Percentiles rank a stretch among this genome's conserved stretches.
Evolutionary conservation across 305 asterid species (phyloP).

Genomic region (Salvia sclarea): DNA sequence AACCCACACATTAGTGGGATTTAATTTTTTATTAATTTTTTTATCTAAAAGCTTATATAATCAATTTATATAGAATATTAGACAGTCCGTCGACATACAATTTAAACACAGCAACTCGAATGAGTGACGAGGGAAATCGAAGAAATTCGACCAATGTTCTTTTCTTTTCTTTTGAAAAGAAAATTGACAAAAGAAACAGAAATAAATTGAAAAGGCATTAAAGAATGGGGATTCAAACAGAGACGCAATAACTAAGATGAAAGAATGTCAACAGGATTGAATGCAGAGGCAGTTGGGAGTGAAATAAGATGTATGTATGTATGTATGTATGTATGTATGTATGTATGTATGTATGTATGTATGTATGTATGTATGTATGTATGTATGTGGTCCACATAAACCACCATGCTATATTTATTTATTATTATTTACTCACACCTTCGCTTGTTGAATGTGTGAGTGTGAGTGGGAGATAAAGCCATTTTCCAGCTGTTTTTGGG

Average conservation of each 20-base stretch:
- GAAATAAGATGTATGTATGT: constrained; percentile 14
- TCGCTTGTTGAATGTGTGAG: background rate
- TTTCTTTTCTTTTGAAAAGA: background rate
- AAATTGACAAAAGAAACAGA: background rate
- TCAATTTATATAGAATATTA: too few species aligned
- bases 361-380: constrained; percentile 9
- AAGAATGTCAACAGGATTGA: constrained; percentile 23
- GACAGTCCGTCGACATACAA: too few species aligned
- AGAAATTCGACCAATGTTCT: background rate
- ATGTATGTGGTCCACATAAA: constrained; percentile 39
- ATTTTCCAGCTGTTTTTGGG: constrained; percentile 49
- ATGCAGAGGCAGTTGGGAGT: constrained; percentile 2
- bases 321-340: constrained; percentile 20
- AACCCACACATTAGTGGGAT: too few species aligned
- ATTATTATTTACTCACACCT: background rate
- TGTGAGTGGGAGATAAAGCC: constrained; percentile 25
- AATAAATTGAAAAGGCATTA: background rate
- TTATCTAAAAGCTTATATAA: too few species aligned
- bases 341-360: background rate
- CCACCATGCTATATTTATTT: background rate
- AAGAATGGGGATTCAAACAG: background rate
- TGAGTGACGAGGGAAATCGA: background rate
- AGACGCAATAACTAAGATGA: constrained; percentile 3
- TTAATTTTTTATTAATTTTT: background rate
- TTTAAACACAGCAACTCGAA: background rate